Conservation (phyloP, 768 basidiomycete species). For the Arthromyces matolae region DNA sequence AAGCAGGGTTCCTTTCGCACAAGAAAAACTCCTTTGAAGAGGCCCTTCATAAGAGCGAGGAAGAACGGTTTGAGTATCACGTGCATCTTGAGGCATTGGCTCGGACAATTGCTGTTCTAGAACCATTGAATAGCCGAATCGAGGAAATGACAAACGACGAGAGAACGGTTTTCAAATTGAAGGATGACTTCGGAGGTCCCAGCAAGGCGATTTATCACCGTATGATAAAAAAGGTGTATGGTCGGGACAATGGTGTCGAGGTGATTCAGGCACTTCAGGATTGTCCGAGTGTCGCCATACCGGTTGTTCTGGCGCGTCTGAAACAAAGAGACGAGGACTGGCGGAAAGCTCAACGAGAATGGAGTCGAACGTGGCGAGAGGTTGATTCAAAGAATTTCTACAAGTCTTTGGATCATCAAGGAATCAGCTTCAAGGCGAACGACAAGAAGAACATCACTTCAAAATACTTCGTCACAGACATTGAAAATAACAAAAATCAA, state of each 20-base stretch:
- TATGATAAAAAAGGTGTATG: slow-evolving; percentile 92
- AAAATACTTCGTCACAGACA: slow-evolving; percentile 77
- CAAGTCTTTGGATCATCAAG: slow-evolving; percentile 96
- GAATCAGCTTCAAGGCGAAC: slow-evolving; percentile 89
- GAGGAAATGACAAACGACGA: slow-evolving; percentile 89
- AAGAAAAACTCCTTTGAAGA: slow-evolving; percentile 98
- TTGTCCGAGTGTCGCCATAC: slow-evolving; percentile 84
- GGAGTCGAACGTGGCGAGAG: slow-evolving; percentile 96
- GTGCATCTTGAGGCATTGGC: slow-evolving; percentile 89
- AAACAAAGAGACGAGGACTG: slow-evolving; percentile 97
- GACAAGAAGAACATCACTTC: slow-evolving; percentile 92
- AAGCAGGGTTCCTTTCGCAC: slow-evolving; percentile 89
- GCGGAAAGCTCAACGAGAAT: slow-evolving; percentile 90
- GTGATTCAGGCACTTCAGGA: slow-evolving; percentile 88
- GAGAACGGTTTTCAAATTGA: slow-evolving; percentile 73
- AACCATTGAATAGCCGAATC: slow-evolving; percentile 81
- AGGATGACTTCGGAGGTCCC: slow-evolving; percentile 84
- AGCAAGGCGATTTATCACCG: slow-evolving; percentile 88
- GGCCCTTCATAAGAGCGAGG: slow-evolving; percentile 93
- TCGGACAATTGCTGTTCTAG: slow-evolving; percentile 87
- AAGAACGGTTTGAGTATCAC: slow-evolving; percentile 97
- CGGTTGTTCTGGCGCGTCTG: slow-evolving; percentile 84
- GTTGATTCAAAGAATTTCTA: slow-evolving; percentile 97
- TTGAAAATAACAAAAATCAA: slow-evolving; percentile 63
- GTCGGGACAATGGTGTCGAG: slow-evolving; percentile 69